Evolutionary conservation across 2,329 filamentous ascomycete genomes (phyloP).

Genomic region (Pleomassaria siparia): DNA sequence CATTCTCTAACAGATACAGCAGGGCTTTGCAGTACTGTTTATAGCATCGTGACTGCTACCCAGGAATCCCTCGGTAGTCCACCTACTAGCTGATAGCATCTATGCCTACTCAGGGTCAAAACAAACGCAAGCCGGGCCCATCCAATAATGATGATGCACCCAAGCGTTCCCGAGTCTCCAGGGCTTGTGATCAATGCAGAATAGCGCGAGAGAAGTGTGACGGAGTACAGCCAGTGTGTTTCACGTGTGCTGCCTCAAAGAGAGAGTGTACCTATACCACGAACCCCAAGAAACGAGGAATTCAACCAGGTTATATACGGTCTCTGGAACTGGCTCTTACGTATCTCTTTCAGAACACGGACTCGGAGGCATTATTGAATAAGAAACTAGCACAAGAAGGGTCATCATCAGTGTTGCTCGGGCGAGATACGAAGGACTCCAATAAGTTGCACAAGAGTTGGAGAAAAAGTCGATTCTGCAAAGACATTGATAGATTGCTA

Average conservation of each 20-base stretch:
- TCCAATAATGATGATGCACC: conserved; percentile 17
- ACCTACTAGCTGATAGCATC: conserved; percentile 2
- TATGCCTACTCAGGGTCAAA: conserved; percentile 30
- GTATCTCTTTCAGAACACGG: conserved; percentile 64
- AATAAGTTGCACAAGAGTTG: conserved; percentile 63
- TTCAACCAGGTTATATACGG: conserved; percentile 75
- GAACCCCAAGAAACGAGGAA: conserved; percentile 73
- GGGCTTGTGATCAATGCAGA: conserved; percentile 70
- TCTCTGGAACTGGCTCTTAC: conserved; percentile 70
- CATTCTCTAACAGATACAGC: too few relatives aligned
- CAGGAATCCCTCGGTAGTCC: too few relatives aligned
- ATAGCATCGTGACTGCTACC: too few relatives aligned
- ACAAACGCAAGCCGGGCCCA: conserved; percentile 25
- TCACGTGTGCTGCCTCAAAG: conserved; percentile 64
- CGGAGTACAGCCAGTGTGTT: conserved; percentile 66
- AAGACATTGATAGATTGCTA: conserved; percentile 64
- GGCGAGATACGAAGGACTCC: conserved; percentile 55
- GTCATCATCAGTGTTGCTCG: conserved; percentile 52
- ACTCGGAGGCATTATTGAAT: conserved; percentile 60
- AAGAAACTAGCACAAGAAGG: conserved; percentile 54
- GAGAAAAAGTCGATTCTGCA: conserved; percentile 63
- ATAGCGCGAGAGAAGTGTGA: conserved; percentile 72
- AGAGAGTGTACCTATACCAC: conserved; percentile 71
- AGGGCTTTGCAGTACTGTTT: too few relatives aligned
- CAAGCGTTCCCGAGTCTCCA: conserved; percentile 65